Evolutionary conservation across 2,329 filamentous ascomycete species (phyloP), one percentile per base, ranked within the genome.

Genomic region (Paecilomyces fulvus): DNA sequence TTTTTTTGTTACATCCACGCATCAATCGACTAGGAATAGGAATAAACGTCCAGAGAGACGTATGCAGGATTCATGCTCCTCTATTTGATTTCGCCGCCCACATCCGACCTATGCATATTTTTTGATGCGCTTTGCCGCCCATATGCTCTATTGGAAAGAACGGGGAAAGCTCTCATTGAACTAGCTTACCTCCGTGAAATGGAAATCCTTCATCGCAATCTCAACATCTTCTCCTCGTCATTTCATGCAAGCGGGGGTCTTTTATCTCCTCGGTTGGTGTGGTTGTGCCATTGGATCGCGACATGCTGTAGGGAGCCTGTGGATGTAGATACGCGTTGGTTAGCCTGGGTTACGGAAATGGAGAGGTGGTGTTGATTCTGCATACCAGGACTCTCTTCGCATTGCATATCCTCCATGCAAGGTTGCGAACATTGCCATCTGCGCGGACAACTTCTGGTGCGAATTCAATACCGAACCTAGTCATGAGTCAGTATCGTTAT

Each of bases 321-420:
- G 7, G 9, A n/a, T n/a, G 25, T 54, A 37, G 14, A 37, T n/a
- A 37, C 12, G 12, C n/a, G 12, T 1, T 37, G n/a, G 17, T 43
- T 43, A 43, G 37, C 37, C n/a, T 43, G 1, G 33, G 37, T 43
- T 51, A 33, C n/a, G 20, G 21, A 49, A 52, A 21, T 23, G 21
- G 33, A 12, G n/a, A 2, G 14, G 25, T 49, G 55, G 64, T 62
- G 58, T 49, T 64, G 58, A 54, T 17, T 59, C 28, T 37, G 81
- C 88, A 77, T 78, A 95, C 90, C 75, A 97, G 73, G 61, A 96
- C 94, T 74, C 92, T 90, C 79, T 96, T 96, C 33, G 94, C 94
- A 70, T 95, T 95, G 71, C 88, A 94, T 61, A 99, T 89, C 67
- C 94, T 83, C 92, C 92, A 96, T 5, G 92, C 91, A 60, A 99